Conservation (phyloP, 176 grass and related monocot species). For the Juncus effusus region DNA sequence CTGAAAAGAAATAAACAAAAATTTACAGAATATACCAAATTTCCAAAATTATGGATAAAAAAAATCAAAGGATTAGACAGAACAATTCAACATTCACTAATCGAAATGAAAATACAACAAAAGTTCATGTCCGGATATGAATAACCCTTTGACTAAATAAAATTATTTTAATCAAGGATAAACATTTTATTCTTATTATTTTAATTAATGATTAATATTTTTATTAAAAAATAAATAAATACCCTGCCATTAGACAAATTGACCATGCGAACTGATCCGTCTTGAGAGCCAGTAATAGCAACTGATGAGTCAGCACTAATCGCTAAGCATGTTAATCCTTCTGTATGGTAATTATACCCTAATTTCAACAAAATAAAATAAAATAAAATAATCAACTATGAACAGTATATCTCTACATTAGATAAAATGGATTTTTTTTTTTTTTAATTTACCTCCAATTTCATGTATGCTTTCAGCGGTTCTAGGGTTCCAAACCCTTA, state of each 20-base stretch:
- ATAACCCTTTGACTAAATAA: not conserved
- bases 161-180: not conserved
- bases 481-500: conserved; percentile 92
- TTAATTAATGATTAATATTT: not conserved
- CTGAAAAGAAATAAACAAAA: conserved; percentile 28
- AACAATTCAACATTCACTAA: no score
- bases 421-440: not conserved
- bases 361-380: conserved; percentile 12
- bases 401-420: not conserved
- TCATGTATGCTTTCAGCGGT: conserved; percentile 59
- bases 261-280: conserved; percentile 75
- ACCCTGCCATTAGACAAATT: conserved; percentile 73
- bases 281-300: conserved; percentile 65
- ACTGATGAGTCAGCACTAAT: conserved; percentile 63
- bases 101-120: no score
- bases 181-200: not conserved
- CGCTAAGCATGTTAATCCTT: conserved; percentile 83
- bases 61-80: no score
- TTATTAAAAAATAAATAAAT: conserved; percentile 6
- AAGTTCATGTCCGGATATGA: no score
- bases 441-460: conserved; percentile 53
- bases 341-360: conserved; percentile 80
- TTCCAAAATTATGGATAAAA: no score
- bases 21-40: not conserved
- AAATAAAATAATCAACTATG: conserved; percentile 2